phyloP scores from a whole-genome alignment of 371 early-diverging fungal species.

The Rhizomucor miehei region DNA sequence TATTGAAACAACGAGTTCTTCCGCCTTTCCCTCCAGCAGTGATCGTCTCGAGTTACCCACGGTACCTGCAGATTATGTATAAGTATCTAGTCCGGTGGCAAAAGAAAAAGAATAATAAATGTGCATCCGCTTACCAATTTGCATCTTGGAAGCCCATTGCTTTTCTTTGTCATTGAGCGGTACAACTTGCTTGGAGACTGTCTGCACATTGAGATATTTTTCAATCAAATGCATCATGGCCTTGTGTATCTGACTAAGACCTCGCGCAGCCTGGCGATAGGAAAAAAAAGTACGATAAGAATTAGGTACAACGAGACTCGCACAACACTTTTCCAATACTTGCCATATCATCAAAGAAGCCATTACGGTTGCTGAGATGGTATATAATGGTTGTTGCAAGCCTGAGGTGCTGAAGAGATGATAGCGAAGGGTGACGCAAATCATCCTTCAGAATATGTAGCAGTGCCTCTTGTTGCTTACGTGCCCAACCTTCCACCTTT shows the following conservation, averaged over 20 bases:
- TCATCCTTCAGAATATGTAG: conserved; percentile 57
- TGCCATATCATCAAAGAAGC: conserved; percentile 37
- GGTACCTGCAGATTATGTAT: background rate
- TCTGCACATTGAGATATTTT: conserved; percentile 40
- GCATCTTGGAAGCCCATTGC: conserved; percentile 33
- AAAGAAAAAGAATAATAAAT: too few relatives aligned
- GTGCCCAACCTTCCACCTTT: conserved; percentile 59
- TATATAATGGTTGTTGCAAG: conserved; percentile 44
- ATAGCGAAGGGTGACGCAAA: conserved; percentile 27
- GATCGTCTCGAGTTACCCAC: background rate
- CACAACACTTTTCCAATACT: too few relatives aligned
- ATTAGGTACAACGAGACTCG: too few relatives aligned
- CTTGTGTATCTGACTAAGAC: conserved; percentile 44
- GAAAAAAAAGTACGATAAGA: background rate
- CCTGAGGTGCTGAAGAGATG: conserved; percentile 46
- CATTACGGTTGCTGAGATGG: conserved; percentile 35
- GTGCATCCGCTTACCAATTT: conserved; percentile 13
- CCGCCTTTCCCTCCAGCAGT: conserved; percentile 8
- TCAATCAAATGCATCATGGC: conserved; percentile 40
- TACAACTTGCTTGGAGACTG: conserved; percentile 37
- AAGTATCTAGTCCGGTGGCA: too few relatives aligned
- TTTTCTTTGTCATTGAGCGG: conserved; percentile 36
- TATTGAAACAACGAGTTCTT: conserved; percentile 10
- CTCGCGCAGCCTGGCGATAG: conserved; percentile 14
- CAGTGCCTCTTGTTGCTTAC: conserved; percentile 61